A percentile compares a stretch with the other conserved stretches of the same genome.
Evolutionary conservation across 805 yeast genomes (phyloP).

Genomic region (Yarrowia alimentaria): DNA sequence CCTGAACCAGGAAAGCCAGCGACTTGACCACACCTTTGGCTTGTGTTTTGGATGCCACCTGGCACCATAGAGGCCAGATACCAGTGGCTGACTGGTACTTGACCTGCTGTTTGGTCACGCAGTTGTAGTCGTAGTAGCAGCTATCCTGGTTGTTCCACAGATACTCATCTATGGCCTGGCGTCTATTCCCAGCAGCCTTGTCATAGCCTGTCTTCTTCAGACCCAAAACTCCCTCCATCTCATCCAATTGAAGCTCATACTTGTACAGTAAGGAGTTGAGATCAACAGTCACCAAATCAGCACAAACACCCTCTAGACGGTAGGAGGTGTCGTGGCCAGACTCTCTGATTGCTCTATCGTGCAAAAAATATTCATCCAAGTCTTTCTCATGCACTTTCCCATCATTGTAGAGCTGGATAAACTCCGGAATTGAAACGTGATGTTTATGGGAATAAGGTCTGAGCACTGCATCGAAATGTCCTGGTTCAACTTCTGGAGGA

Average conservation of each 20-base stretch:
- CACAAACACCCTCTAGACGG: constrained; percentile 86
- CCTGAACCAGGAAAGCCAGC: constrained; percentile 57
- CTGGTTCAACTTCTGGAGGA: constrained; percentile 93
- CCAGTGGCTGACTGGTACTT: constrained; percentile 83
- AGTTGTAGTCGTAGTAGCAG: constrained; percentile 80
- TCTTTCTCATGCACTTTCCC: constrained; percentile 68
- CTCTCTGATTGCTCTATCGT: constrained; percentile 93
- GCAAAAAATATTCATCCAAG: constrained; percentile 84
- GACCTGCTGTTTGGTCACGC: constrained; percentile 53
- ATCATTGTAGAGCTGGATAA: constrained; percentile 65
- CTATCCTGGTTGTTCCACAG: constrained; percentile 82
- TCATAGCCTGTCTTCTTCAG: constrained; percentile 62
- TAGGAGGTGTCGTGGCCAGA: constrained; percentile 95
- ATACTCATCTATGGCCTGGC: constrained; percentile 57
- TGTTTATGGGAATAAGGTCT: constrained; percentile 66
- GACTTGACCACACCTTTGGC: constrained; percentile 47
- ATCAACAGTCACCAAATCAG: constrained; percentile 86
- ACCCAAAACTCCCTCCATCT: constrained; percentile 41
- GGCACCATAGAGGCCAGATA: constrained; percentile 91
- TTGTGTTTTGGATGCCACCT: constrained; percentile 62
- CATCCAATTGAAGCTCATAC: constrained; percentile 83
- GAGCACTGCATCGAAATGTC: constrained; percentile 76
- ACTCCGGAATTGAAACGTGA: constrained; percentile 55
- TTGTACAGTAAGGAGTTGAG: constrained; percentile 81
- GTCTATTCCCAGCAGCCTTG: constrained; percentile 55